A percentile compares a stretch with the other conserved stretches of the same genome.
Evolutionary conservation across 163 green algal species (phyloP).

Genomic region (Picocystis sp.): DNA sequence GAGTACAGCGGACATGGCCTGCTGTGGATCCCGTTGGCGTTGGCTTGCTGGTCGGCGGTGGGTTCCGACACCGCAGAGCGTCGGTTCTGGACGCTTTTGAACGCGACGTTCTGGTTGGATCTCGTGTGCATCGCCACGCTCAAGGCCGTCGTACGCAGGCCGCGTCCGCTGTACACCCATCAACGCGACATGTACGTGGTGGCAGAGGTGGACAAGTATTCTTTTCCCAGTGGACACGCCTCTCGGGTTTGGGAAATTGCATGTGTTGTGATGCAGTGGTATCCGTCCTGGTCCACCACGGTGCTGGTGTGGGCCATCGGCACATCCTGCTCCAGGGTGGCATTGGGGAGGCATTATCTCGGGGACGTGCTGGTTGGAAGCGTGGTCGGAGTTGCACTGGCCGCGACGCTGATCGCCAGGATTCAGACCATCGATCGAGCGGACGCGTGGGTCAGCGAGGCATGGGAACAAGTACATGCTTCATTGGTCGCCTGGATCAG

Average conservation of each 20-base stretch:
- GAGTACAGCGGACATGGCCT: too few relatives aligned
- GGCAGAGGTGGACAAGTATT: constrained; percentile 35
- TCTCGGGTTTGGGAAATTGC: constrained; percentile 16
- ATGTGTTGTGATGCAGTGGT: constrained; percentile 2
- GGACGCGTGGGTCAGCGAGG: too few relatives aligned
- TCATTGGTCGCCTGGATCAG: too few relatives aligned
- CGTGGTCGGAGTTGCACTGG: constrained; percentile 19
- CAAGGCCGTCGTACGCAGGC: constrained; percentile 21
- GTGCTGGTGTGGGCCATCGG: constrained; percentile 18
- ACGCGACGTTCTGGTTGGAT: constrained; percentile 15
- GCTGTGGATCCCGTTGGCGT: too few relatives aligned
- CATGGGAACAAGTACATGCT: too few relatives aligned
- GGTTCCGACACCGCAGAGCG: too few relatives aligned
- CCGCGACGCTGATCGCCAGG: neutral
- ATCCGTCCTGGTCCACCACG: constrained; percentile 1
- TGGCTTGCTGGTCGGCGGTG: too few relatives aligned
- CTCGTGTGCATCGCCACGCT: constrained; percentile 23
- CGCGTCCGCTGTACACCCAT: constrained; percentile 31
- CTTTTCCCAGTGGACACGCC: constrained; percentile 37
- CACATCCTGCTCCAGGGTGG: constrained; percentile 23
- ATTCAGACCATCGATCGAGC: too few relatives aligned
- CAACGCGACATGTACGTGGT: constrained; percentile 27
- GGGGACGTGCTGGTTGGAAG: constrained; percentile 30
- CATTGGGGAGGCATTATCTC: constrained; percentile 42
- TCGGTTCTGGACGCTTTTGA: too few relatives aligned